Evolutionary conservation across 1,284 basidiomycete species (phyloP).

Genomic region (Ustilago loliicola): DNA sequence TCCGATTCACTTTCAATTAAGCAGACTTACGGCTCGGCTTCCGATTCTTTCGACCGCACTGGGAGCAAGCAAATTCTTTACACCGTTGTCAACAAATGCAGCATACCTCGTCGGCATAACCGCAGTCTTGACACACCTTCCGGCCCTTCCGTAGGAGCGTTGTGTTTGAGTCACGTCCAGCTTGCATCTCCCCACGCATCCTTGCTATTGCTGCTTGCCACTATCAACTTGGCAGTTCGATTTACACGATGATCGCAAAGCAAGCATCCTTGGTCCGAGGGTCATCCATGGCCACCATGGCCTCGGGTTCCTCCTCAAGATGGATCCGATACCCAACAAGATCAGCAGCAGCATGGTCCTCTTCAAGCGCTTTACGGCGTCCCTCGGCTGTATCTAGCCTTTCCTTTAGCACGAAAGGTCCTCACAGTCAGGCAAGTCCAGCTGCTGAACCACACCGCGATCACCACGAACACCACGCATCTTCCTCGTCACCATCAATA

Average conservation of each 20-base stretch:
- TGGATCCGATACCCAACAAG: slow-evolving; percentile 18
- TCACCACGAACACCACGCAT: slow-evolving; percentile 26
- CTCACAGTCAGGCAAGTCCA: slow-evolving; percentile 40
- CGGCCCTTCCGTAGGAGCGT: slow-evolving; percentile 4
- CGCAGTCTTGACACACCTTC: neutral
- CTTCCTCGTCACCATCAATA: slow-evolving; percentile 25
- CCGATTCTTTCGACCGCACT: neutral
- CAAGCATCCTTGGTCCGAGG: slow-evolving; percentile 32
- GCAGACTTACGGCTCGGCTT: neutral
- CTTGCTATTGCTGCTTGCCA: neutral
- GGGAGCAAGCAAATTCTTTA: neutral
- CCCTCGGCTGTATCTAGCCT: slow-evolving; percentile 3
- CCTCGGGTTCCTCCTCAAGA: slow-evolving; percentile 20
- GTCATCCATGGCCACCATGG: slow-evolving; percentile 27
- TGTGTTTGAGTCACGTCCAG: neutral
- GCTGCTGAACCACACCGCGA: slow-evolving; percentile 40
- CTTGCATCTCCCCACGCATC: neutral
- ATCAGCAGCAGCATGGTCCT: slow-evolving; percentile 13
- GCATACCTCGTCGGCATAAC: neutral
- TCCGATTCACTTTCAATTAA: neutral
- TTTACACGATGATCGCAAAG: slow-evolving; percentile 36
- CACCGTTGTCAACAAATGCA: slow-evolving; percentile 1
- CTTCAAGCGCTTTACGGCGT: neutral
- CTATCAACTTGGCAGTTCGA: neutral
- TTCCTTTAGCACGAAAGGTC: slow-evolving; percentile 34